Conservation (phyloP, 257 asterid genomes). For the Misopates orontium region DNA sequence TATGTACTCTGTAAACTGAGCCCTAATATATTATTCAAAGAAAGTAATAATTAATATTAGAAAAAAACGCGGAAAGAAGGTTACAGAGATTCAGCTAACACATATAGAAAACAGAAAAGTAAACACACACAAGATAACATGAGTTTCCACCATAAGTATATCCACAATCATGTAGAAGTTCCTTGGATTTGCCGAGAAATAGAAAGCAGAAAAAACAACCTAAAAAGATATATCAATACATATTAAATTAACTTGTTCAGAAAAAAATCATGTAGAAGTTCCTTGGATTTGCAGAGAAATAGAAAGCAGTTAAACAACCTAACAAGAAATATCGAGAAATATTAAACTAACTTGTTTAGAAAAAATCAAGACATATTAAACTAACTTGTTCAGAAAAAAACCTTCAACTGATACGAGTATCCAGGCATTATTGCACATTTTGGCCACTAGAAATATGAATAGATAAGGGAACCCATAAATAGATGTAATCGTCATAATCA, state of each 20-base stretch:
- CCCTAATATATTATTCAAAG: constrained; percentile 50
- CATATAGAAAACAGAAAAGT: background rate
- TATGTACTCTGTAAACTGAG: constrained; percentile 90
- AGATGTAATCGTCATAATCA: background rate
- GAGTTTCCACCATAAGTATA: background rate
- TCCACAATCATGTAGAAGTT: background rate
- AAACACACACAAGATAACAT: background rate
- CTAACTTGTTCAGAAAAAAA: no score
- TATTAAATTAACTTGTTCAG: no score
- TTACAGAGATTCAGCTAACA: constrained; percentile 10
- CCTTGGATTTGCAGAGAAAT: no score
- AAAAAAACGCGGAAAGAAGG: constrained; percentile 10
- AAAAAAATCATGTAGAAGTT: no score
- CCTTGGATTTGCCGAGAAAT: background rate
- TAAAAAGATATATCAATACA: background rate
- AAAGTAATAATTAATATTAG: constrained; percentile 1
- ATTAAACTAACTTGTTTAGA: no score
- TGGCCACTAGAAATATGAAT: background rate
- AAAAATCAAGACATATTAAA: no score
- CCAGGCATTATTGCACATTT: background rate
- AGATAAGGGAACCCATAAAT: background rate
- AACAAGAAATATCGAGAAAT: no score
- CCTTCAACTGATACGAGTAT: background rate
- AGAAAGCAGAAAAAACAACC: background rate
- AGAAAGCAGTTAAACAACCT: no score